phyloP scores from a whole-genome alignment of 495 filamentous ascomycete genomes.

The Penicillium malachiteum region DNA sequence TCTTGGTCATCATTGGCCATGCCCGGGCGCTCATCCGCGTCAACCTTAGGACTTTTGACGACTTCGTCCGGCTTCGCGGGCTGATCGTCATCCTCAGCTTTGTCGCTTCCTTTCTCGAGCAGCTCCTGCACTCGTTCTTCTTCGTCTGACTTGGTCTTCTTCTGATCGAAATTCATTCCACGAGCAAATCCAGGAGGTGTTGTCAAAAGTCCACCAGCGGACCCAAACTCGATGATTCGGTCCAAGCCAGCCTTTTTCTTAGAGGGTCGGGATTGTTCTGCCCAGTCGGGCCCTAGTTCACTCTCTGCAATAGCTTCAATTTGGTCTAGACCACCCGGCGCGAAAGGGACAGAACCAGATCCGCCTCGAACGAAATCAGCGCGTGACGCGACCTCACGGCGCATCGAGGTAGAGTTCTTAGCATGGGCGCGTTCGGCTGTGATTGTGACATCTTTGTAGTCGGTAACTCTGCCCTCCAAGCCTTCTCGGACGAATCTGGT shows the following conservation, averaged over 20 bases:
- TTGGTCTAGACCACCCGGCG: slow-evolving; percentile 85
- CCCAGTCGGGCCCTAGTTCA: slow-evolving; percentile 59
- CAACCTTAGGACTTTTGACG: slow-evolving; percentile 31
- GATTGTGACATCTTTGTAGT: slow-evolving; percentile 92
- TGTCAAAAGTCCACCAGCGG: slow-evolving; percentile 76
- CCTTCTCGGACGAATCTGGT: slow-evolving; percentile 91
- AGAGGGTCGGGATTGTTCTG: slow-evolving; percentile 44
- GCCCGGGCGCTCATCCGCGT: slow-evolving; percentile 49
- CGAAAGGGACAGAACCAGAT: slow-evolving; percentile 93
- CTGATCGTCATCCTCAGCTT: slow-evolving; percentile 34
- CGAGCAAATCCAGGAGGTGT: slow-evolving; percentile 79
- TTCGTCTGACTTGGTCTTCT: slow-evolving; percentile 57
- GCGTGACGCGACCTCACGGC: slow-evolving; percentile 80
- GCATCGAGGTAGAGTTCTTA: slow-evolving; percentile 92
- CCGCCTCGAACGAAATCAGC: slow-evolving; percentile 95
- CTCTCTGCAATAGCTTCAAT: slow-evolving; percentile 77
- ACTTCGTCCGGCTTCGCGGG: slow-evolving; percentile 23
- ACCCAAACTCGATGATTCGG: slow-evolving; percentile 75
- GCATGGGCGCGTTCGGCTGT: slow-evolving; percentile 87
- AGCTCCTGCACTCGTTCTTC: slow-evolving; percentile 60
- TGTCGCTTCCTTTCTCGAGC: slow-evolving; percentile 59
- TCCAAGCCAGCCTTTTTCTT: slow-evolving; percentile 55
- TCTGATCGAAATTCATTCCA: slow-evolving; percentile 69
- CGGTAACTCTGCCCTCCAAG: slow-evolving; percentile 88
- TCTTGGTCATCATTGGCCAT: slow-evolving; percentile 62